Percentiles rank a stretch among this genome's conserved stretches.
Conservation (phyloP, 345 rosid species). For the Ceriops zippeliana region DNA sequence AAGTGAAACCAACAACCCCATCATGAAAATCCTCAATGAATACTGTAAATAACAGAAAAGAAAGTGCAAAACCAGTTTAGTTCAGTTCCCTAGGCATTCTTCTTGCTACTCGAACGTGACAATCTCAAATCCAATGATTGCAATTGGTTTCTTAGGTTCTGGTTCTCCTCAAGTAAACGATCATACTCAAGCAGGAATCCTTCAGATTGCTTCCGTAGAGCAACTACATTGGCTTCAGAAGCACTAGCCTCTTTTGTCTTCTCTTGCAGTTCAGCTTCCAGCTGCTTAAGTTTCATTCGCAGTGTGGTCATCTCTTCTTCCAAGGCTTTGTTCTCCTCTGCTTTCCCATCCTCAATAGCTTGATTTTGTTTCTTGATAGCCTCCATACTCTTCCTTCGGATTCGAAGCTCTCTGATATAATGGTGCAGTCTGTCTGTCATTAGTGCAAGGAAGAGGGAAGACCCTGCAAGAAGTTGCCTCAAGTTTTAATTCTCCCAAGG, state of each 20-base stretch:
- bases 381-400: constrained; percentile 77
- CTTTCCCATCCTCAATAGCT: constrained; percentile 57
- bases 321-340: constrained; percentile 50
- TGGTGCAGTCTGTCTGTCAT: constrained; percentile 93
- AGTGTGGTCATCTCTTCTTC: constrained; percentile 50
- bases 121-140: constrained; percentile 54
- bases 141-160: constrained; percentile 57
- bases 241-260: constrained; percentile 49
- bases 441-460: constrained; percentile 61
- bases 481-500: constrained; percentile 11
- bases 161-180: constrained; percentile 81
- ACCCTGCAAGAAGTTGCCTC: constrained; percentile 51
- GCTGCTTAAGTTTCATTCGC: constrained; percentile 39
- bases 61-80: not conserved
- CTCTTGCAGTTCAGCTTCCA: constrained; percentile 46
- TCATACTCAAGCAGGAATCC: constrained; percentile 92
- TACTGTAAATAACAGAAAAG: not conserved
- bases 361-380: constrained; percentile 62
- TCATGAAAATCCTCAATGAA: constrained; percentile 10
- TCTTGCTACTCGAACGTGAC: constrained; percentile 66
- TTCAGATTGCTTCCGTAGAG: constrained; percentile 87
- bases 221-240: constrained; percentile 67
- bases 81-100: constrained; percentile 46
- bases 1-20: constrained; percentile 13
- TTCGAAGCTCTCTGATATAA: constrained; percentile 75